phyloP scores from a whole-genome alignment of 495 filamentous ascomycete species.

The Chlorociboria aeruginascens region DNA sequence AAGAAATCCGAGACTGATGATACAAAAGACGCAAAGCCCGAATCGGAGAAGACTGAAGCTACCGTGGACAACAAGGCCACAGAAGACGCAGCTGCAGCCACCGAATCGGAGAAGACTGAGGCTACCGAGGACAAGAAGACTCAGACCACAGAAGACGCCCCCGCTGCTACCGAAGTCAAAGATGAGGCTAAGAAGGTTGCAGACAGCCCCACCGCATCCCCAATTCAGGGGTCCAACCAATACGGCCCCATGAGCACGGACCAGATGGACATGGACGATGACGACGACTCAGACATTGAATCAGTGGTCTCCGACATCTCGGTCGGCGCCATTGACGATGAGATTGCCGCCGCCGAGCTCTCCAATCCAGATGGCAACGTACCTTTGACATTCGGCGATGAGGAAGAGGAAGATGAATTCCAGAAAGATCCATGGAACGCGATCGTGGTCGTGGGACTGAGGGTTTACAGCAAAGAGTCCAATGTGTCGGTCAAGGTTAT shows the following conservation, averaged over 20 bases:
- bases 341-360: not conserved
- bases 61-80: not conserved
- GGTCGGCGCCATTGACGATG: constrained; percentile 2
- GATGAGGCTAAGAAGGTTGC: not conserved
- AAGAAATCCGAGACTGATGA: not conserved
- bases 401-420: not conserved
- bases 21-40: not conserved
- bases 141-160: not conserved
- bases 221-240: not conserved
- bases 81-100: not conserved
- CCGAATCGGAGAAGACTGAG: not conserved
- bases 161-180: not conserved
- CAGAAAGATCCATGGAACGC: constrained; percentile 66
- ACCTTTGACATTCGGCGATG: not conserved
- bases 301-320: constrained; percentile 11
- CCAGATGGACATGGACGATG: not conserved
- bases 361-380: not conserved
- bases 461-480: constrained; percentile 44
- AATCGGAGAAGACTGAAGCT: not conserved
- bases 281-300: constrained; percentile 5
- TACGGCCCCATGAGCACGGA: not conserved
- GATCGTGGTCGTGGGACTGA: constrained; percentile 64
- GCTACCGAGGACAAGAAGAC: no score
- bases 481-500: constrained; percentile 10
- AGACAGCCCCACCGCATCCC: not conserved